Percentiles rank a stretch among this genome's conserved stretches.
Evolutionary conservation across 495 filamentous ascomycete species (phyloP).

Genomic region (Bathelium albidoporum): DNA sequence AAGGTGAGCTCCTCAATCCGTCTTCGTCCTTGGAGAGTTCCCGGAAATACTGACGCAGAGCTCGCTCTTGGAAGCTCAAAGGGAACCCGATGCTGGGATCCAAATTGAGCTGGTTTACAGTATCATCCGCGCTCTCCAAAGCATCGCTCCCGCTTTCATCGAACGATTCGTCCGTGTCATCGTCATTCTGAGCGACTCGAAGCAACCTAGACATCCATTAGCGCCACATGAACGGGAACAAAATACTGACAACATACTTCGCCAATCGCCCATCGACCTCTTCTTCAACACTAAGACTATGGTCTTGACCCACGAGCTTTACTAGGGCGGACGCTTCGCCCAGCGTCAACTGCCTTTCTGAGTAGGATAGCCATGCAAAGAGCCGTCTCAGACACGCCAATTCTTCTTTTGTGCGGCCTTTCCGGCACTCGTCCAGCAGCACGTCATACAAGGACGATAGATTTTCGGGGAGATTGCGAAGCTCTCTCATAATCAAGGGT

Average conservation of each 20-base stretch:
- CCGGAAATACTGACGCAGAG: slow-evolving; percentile 19
- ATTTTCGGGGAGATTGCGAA: slow-evolving; percentile 11
- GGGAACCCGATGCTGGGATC: slow-evolving; percentile 4
- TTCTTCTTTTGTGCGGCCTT: slow-evolving; percentile 8
- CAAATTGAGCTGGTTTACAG: background rate
- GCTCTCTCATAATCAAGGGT: slow-evolving; percentile 13
- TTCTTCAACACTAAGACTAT: slow-evolving; percentile 11
- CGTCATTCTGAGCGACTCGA: slow-evolving; percentile 3
- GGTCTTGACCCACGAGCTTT: slow-evolving; percentile 8
- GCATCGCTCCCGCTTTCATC: slow-evolving; percentile 15
- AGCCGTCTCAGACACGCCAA: slow-evolving; percentile 12
- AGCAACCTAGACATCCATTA: slow-evolving; percentile 6
- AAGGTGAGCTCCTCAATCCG: slow-evolving; percentile 8
- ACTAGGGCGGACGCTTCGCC: slow-evolving; percentile 17
- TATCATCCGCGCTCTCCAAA: slow-evolving; percentile 7
- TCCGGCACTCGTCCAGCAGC: slow-evolving; percentile 15
- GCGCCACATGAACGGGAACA: background rate
- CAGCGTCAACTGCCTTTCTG: slow-evolving; percentile 14
- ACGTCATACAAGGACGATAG: slow-evolving; percentile 16
- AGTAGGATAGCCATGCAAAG: slow-evolving; percentile 19
- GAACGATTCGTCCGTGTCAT: slow-evolving; percentile 10
- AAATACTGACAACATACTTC: background rate
- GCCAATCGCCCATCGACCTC: slow-evolving; percentile 12
- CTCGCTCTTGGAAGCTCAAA: slow-evolving; percentile 22
- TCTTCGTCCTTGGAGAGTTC: slow-evolving; percentile 10